Conservation (phyloP, 768 basidiomycete species). For the Peribolospora baueri region DNA sequence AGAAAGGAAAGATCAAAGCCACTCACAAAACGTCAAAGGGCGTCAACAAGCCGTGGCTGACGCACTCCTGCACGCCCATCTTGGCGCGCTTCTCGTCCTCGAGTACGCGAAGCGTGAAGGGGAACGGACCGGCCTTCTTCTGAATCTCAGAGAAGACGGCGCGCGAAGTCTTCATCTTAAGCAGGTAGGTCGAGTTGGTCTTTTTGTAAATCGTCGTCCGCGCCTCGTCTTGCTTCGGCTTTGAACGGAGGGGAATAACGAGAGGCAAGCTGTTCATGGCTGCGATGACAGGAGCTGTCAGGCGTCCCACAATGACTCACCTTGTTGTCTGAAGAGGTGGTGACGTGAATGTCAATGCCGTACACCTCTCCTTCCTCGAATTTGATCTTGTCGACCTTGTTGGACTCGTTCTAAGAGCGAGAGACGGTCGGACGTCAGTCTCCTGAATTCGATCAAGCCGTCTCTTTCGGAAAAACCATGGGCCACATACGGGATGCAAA, state of each 20-base stretch:
- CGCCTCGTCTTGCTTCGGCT: slow-evolving; percentile 75
- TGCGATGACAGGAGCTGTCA: neutral
- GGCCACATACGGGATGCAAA: slow-evolving; percentile 40
- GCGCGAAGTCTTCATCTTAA: slow-evolving; percentile 94
- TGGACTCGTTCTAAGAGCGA: slow-evolving; percentile 35
- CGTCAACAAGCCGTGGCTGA: slow-evolving; percentile 76
- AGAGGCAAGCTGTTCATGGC: neutral
- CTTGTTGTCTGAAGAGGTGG: slow-evolving; percentile 75
- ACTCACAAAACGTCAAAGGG: slow-evolving; percentile 83
- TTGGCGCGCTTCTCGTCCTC: slow-evolving; percentile 91
- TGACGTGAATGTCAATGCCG: slow-evolving; percentile 74
- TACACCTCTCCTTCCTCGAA: slow-evolving; percentile 90
- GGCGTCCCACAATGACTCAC: slow-evolving; percentile 22
- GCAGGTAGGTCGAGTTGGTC: slow-evolving; percentile 55
- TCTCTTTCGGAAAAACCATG: too few species aligned
- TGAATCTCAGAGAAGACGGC: slow-evolving; percentile 92
- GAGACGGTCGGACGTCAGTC: slow-evolving; percentile 41
- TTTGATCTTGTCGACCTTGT: slow-evolving; percentile 30
- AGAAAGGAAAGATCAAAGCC: neutral
- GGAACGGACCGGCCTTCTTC: slow-evolving; percentile 94
- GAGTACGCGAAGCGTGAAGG: slow-evolving; percentile 78
- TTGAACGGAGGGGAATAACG: neutral
- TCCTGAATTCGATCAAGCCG: too few species aligned
- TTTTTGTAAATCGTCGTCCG: slow-evolving; percentile 77
- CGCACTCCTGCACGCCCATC: slow-evolving; percentile 86